Conservation (phyloP, 2,329 filamentous ascomycete species). For the Balansia obtecta region DNA sequence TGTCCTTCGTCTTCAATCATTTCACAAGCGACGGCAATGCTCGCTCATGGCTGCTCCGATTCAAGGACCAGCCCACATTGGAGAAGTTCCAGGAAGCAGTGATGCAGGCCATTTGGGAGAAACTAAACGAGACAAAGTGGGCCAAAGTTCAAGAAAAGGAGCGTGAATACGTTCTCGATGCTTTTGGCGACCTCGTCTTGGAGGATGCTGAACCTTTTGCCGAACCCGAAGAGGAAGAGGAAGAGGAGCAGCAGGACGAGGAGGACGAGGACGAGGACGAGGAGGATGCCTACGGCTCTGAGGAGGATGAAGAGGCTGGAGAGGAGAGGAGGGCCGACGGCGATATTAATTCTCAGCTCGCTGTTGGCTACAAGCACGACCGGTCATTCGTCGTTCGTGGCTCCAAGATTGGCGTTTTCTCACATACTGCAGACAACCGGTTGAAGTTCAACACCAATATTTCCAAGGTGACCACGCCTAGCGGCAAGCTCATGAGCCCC, state of each 20-base stretch:
- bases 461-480: constrained; percentile 83
- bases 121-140: constrained; percentile 91
- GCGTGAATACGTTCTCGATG: constrained; percentile 85
- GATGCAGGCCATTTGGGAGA: constrained; percentile 95
- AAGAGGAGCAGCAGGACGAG: constrained; percentile 41
- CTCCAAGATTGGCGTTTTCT: constrained; percentile 98
- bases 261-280: constrained; percentile 52
- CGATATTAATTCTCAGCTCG: constrained; percentile 84
- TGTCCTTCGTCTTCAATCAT: constrained; percentile 99
- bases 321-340: constrained; percentile 58
- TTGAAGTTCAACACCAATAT: constrained; percentile 96
- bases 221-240: constrained; percentile 35
- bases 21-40: constrained; percentile 80
- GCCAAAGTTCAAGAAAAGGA: constrained; percentile 84
- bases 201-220: constrained; percentile 51
- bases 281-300: constrained; percentile 54
- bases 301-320: constrained; percentile 60
- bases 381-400: constrained; percentile 94
- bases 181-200: constrained; percentile 90
- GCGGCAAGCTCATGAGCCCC: constrained; percentile 78
- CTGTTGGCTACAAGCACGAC: constrained; percentile 94
- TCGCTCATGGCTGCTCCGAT: constrained; percentile 90
- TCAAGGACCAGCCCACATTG: constrained; percentile 68
- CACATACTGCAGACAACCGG: constrained; percentile 84
- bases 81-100: constrained; percentile 87